phyloP scores from a whole-genome alignment of 305 asterid genomes.

The Fraxinus velutina region DNA sequence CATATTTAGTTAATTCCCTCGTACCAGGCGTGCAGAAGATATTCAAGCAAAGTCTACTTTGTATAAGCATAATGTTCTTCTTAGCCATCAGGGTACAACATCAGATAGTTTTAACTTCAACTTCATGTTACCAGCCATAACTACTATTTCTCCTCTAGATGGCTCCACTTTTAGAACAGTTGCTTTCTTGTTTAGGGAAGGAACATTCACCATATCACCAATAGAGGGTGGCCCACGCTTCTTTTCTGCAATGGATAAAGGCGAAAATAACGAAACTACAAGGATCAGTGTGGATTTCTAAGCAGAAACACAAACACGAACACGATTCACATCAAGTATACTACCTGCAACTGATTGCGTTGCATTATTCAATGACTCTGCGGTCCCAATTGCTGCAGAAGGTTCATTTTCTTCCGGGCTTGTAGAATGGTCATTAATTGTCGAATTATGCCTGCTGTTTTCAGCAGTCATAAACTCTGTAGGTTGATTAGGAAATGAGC shows the following conservation, averaged over 20 bases:
- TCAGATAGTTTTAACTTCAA: slow-evolving; percentile 68
- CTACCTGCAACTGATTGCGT: slow-evolving; percentile 51
- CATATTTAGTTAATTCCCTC: not conserved
- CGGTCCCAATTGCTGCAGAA: slow-evolving; percentile 31
- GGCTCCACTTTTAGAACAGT: slow-evolving; percentile 65
- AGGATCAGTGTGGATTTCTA: slow-evolving; percentile 12
- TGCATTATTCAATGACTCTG: slow-evolving; percentile 22
- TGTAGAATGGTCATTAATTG: slow-evolving; percentile 18
- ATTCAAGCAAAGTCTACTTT: slow-evolving; percentile 10
- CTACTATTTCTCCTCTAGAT: slow-evolving; percentile 63
- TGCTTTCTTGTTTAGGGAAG: slow-evolving; percentile 68
- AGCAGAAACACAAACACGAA: not conserved
- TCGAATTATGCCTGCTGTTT: slow-evolving; percentile 20
- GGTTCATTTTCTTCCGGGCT: slow-evolving; percentile 30
- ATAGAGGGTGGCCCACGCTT: slow-evolving; percentile 49
- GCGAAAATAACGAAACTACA: slow-evolving; percentile 13
- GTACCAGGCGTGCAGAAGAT: not conserved
- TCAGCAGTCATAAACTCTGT: slow-evolving; percentile 33
- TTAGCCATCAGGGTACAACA: slow-evolving; percentile 36
- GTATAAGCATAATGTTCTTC: slow-evolving; percentile 9
- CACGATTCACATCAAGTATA: slow-evolving; percentile 3
- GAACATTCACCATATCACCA: slow-evolving; percentile 80
- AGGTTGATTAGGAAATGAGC: slow-evolving; percentile 40
- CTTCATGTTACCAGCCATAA: slow-evolving; percentile 82
- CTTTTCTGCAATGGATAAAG: slow-evolving; percentile 37